Evolutionary conservation across 106 monocot genomes (phyloP), one percentile per base, ranked within the genome.

Genomic region (Dendrobium chrysotoxum): DNA sequence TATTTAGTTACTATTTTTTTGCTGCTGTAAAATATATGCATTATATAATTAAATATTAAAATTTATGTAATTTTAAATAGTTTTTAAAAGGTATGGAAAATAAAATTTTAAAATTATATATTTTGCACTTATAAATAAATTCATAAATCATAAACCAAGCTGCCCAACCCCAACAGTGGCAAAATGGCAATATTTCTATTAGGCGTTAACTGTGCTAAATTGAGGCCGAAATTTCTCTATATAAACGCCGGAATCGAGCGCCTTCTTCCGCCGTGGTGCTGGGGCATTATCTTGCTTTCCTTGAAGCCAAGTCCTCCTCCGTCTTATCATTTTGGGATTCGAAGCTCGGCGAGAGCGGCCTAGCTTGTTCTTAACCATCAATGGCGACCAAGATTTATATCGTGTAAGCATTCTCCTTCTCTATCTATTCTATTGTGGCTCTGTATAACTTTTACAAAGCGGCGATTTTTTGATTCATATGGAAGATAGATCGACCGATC

Each of bases 331-430:
- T 35, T 31, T 70, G 31, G 31, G 70, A 31, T 30, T 70, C 35
- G 2, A 70, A 70, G 9, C 31, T 28, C 68, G 28, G 28, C 9
- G 68, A 28, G 68, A 68, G 25, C 13, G 10, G 28, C 70, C 30
- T 30, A 4, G 70, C 70, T 70, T 31, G 70, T 31, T 12, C 31
- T 35, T 21, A 21, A 26, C 11, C 68, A 68, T 68, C 28, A 28
- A 68, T 70, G 70, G 70, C 31, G 70, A 70, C 70, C 28, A 28
- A 70, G 35, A 35, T 70, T 70, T 70, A 70, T n/a, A 70, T 70
- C 6, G 28, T 70, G 70, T 70, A 30, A 70, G 70, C 13, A 35
- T 31, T 70, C 70, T 35, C 70, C 15, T 13, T 30, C 6, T 17
- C 16, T 35, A 70, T 30, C 15, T 16, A 70, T 70, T 28, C 70